Evolutionary conservation across 768 basidiomycete species (phyloP).

Genomic region (Suillus subalutaceus): DNA sequence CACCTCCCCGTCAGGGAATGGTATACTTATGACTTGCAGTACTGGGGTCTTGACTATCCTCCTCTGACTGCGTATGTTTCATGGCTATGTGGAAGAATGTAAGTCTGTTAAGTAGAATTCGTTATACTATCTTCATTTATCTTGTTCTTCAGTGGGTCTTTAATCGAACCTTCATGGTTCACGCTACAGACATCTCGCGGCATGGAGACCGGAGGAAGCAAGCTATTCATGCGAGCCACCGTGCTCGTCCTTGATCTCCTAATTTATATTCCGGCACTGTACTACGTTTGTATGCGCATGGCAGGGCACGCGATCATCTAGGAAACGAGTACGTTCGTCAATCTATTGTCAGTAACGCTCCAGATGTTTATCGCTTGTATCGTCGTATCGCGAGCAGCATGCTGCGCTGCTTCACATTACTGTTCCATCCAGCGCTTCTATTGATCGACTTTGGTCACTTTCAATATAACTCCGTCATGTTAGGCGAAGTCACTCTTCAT

Average conservation of each 20-base stretch:
- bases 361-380: slow-evolving; percentile 6
- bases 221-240: slow-evolving; percentile 79
- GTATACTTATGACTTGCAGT: slow-evolving; percentile 87
- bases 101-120: slow-evolving; percentile 36
- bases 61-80: slow-evolving; percentile 90
- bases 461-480: slow-evolving; percentile 95
- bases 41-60: slow-evolving; percentile 97
- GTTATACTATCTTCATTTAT: slow-evolving; percentile 9
- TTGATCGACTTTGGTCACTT: slow-evolving; percentile 93
- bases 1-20: slow-evolving; percentile 76
- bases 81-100: slow-evolving; percentile 82
- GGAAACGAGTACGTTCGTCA: slow-evolving; percentile 66
- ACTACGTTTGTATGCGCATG: slow-evolving; percentile 68
- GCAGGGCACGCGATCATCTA: slow-evolving; percentile 68
- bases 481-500: slow-evolving; percentile 53
- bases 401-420: slow-evolving; percentile 66
- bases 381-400: slow-evolving; percentile 28
- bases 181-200: slow-evolving; percentile 71
- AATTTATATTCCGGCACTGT: slow-evolving; percentile 74
- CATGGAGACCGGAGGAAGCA: slow-evolving; percentile 65
- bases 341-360: background rate
- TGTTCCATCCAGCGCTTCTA: slow-evolving; percentile 83
- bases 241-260: slow-evolving; percentile 71
- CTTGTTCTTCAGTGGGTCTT: slow-evolving; percentile 43
- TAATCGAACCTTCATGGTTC: slow-evolving; percentile 67